Conservation (phyloP, 768 basidiomycete species). For the Ramaria sp. region DNA sequence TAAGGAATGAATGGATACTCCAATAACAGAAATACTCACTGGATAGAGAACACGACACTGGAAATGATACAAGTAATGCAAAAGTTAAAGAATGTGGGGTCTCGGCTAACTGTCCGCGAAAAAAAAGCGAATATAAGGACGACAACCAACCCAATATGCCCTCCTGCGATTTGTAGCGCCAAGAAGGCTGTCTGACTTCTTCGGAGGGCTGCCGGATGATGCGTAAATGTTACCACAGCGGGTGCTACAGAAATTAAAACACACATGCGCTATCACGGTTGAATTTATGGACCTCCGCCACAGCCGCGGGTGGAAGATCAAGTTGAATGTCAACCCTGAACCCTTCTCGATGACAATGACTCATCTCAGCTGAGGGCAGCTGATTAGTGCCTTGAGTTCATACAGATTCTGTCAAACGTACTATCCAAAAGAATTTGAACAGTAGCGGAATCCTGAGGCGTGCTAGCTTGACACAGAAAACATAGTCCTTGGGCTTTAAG, state of each 20-base stretch:
- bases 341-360: background rate
- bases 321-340: background rate
- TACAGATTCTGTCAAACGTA: background rate
- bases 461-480: background rate
- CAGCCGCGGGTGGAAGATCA: background rate
- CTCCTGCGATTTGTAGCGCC: slow-evolving; percentile 38
- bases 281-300: background rate
- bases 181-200: slow-evolving; percentile 27
- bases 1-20: background rate
- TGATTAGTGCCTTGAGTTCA: background rate
- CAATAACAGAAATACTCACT: slow-evolving; percentile 29
- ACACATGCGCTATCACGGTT: background rate
- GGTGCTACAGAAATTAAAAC: background rate
- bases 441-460: background rate
- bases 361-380: background rate
- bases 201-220: background rate
- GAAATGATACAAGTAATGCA: slow-evolving; percentile 46
- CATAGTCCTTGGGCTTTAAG: background rate
- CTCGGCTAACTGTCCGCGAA: slow-evolving; percentile 32
- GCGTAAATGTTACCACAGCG: background rate
- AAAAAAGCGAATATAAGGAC: slow-evolving; percentile 36
- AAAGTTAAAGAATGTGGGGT: slow-evolving; percentile 46
- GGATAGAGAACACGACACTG: slow-evolving; percentile 40
- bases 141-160: slow-evolving; percentile 40
- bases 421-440: slow-evolving; percentile 6